phyloP scores from a whole-genome alignment of 768 basidiomycete species.

The Suillus decipiens region DNA sequence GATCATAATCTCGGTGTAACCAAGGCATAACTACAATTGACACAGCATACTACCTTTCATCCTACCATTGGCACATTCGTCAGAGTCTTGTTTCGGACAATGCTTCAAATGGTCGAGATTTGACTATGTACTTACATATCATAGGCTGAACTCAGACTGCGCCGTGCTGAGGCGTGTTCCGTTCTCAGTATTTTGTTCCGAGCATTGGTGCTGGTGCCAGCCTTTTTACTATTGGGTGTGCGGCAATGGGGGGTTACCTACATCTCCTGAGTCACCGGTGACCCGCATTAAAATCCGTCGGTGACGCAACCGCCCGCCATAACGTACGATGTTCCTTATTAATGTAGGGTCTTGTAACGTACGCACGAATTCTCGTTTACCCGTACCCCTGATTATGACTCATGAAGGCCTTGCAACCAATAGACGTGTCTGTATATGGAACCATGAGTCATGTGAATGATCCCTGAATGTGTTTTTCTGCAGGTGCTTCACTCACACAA shows the following conservation, averaged over 20 bases:
- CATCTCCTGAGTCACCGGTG: not conserved
- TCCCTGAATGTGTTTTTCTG: not conserved
- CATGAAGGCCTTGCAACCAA: not conserved
- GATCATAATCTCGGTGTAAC: constrained; percentile 4
- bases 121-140: not conserved
- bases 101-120: not conserved
- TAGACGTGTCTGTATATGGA: not conserved
- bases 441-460: not conserved
- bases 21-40: not conserved
- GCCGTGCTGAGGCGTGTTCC: not conserved
- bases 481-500: not conserved
- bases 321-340: not conserved
- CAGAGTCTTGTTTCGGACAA: not conserved
- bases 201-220: not conserved
- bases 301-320: not conserved
- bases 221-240: not conserved
- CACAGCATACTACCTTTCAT: not conserved
- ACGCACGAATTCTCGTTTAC: not conserved
- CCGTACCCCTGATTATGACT: not conserved
- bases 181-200: not conserved
- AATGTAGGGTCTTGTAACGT: not conserved
- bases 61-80: not conserved
- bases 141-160: not conserved
- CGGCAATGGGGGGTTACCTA: not conserved
- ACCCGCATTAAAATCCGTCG: not conserved